phyloP scores from a whole-genome alignment of 345 rosid species.

The Dipteronia sinensis region DNA sequence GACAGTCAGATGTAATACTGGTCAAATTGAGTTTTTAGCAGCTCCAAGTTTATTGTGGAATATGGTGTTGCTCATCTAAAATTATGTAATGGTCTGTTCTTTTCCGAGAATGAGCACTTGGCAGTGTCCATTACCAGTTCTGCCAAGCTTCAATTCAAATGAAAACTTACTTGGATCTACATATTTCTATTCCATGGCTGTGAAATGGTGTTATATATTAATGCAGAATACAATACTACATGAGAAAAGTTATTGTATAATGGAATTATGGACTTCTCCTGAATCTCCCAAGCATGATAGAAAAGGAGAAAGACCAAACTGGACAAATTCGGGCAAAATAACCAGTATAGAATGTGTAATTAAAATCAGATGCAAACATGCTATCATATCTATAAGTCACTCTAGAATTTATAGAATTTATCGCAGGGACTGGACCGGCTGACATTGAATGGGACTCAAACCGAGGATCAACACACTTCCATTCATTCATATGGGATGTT shows the following conservation, averaged over 20 bases:
- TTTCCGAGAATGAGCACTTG: background rate
- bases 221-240: background rate
- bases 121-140: background rate
- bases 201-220: background rate
- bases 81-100: background rate
- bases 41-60: background rate
- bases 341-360: background rate
- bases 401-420: background rate
- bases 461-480: too few relatives aligned
- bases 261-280: background rate
- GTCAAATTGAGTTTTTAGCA: background rate
- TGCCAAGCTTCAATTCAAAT: background rate
- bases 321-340: background rate
- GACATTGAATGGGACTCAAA: too few relatives aligned
- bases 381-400: background rate
- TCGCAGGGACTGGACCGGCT: too few relatives aligned
- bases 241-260: background rate
- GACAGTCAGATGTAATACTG: background rate
- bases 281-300: background rate
- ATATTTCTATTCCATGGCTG: background rate
- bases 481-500: too few relatives aligned
- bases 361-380: background rate
- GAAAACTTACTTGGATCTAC: slow-evolving; percentile 1
- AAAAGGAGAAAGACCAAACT: background rate
- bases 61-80: background rate